These are phyloP conservation scores for Solanum corneliomulleri DNA, from an alignment of 257 asterid genomes.

Conservation along the genomic window DNA sequence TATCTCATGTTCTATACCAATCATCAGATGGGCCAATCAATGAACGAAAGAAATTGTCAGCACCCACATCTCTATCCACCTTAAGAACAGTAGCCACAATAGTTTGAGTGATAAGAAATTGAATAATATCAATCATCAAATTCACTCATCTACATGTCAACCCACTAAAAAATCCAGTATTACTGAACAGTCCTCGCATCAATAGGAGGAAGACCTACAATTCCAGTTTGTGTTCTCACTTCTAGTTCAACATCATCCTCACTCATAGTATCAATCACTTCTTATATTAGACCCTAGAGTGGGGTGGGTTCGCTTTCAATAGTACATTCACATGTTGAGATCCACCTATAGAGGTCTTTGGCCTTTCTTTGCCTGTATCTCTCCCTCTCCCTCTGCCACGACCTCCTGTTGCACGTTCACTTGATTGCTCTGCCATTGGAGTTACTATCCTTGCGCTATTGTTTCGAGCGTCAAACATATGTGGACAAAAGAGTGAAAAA, in stretches of 20 bases:
- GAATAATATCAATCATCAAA: too few relatives aligned
- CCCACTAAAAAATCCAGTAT: too few relatives aligned
- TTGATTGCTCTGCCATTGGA: background rate
- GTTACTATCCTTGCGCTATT: background rate
- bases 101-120: background rate
- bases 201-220: background rate
- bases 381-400: background rate
- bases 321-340: background rate
- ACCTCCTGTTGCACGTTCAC: background rate
- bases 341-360: background rate
- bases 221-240: background rate
- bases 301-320: background rate
- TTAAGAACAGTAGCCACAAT: background rate
- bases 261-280: background rate
- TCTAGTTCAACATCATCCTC: background rate
- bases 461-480: background rate
- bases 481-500: background rate
- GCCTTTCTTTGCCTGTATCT: background rate
- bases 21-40: background rate
- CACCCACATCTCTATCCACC: background rate
- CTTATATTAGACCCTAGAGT: background rate
- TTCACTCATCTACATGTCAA: background rate
- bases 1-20: background rate
- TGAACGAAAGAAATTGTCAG: background rate
- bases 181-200: background rate